Base-by-base conservation (phyloP, 345 rosid genomes). In the Microcos paniculata region DNA sequence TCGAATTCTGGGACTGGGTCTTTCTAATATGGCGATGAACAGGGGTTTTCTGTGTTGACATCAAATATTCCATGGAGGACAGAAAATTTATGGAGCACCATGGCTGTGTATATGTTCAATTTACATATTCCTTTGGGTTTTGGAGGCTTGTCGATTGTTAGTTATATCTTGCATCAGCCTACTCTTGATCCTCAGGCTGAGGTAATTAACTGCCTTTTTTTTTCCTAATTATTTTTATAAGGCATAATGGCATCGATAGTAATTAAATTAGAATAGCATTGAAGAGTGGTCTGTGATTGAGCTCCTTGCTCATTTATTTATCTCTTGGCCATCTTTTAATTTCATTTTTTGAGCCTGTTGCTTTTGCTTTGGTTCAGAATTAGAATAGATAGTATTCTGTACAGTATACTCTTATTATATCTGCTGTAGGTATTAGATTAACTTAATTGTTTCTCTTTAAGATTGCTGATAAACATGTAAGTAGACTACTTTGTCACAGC, bases 101-200 rank as follows among this genome's bases (percentile, higher is more conserved):
- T 95, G 83, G 88, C 84, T 38, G 46, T 88, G 53, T 95, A 92
- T 80, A 82, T 95, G 88, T 87, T 91, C 87, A 87, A 85, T 82
- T 82, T 93, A 62, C 98, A 94, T 67, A 84, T 92, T 66, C 97
- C 97, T 84, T 84, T 91, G 78, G 90, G 98, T 74, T 80, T 83
- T 80, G 94, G 97, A 30, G 99, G 99, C 73, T 82, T 91, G 58
- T 91, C 99, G 33, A 77, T 85, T 55, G 91, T 84, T 78, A 79
- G 97, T 67, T 80, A 85, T 83, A 66, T 82, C 1, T 78, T 91
- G 88, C 89, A 72, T 65, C 87, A 74, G 31, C 81, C 85, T 64
- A 81, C 80, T 85, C 96, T 93, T 78, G 85, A 88, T 83, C 96
- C 96, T n/a, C 88, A 90, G 81, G 87, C 93, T 72, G 82, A 92